Conservation (phyloP, 352 stramenopile species). For the Phytophthora multivora region DNA sequence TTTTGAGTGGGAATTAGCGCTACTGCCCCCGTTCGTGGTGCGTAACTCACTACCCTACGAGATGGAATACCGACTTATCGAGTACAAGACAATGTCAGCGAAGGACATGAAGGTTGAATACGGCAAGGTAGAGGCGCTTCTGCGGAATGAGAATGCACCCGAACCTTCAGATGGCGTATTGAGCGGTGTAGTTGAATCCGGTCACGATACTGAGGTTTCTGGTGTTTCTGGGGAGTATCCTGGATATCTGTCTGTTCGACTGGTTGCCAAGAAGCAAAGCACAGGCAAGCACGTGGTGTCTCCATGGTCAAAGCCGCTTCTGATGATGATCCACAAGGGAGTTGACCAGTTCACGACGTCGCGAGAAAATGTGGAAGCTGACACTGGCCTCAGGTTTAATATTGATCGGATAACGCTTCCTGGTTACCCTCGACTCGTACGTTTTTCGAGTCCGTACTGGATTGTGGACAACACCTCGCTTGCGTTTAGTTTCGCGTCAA, state of each 20-base stretch:
- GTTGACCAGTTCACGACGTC: constrained; percentile 80
- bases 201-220: constrained; percentile 75
- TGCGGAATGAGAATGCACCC: constrained; percentile 42
- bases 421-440: constrained; percentile 73
- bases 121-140: constrained; percentile 56
- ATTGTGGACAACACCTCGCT: constrained; percentile 86
- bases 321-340: constrained; percentile 83
- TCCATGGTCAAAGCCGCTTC: constrained; percentile 79
- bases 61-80: constrained; percentile 84
- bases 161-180: constrained; percentile 47
- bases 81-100: constrained; percentile 70
- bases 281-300: constrained; percentile 44
- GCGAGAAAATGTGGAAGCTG: constrained; percentile 57
- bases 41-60: constrained; percentile 88
- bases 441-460: constrained; percentile 86
- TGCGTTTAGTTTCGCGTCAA: constrained; percentile 64
- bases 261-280: constrained; percentile 46
- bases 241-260: constrained; percentile 74
- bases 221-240: constrained; percentile 72
- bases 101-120: constrained; percentile 65
- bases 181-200: constrained; percentile 60
- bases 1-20: constrained; percentile 81
- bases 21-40: constrained; percentile 82
- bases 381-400: constrained; percentile 63
- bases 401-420: constrained; percentile 76